Conservation (phyloP, 2,329 filamentous ascomycete species). For the Thelonectria rubi region DNA sequence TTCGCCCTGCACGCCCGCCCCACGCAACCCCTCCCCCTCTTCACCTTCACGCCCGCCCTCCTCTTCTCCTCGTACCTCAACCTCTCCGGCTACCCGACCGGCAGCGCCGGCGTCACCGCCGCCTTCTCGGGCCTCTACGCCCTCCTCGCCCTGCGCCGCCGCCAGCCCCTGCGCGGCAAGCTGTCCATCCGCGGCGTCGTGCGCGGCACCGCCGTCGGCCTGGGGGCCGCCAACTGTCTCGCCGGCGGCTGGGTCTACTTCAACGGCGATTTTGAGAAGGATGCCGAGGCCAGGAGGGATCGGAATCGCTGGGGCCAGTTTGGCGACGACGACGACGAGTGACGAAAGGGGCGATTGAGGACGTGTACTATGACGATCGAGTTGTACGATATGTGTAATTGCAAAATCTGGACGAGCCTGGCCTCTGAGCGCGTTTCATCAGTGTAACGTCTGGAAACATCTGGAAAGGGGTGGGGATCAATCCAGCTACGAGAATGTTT, state of each 20-base stretch:
- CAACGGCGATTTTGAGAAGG: slow-evolving; percentile 59
- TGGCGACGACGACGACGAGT: slow-evolving; percentile 22
- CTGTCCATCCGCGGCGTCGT: slow-evolving; percentile 60
- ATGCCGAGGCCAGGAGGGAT: slow-evolving; percentile 57
- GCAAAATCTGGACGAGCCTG: not conserved
- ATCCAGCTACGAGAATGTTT: not conserved
- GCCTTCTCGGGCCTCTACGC: slow-evolving; percentile 67
- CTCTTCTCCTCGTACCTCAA: slow-evolving; percentile 68
- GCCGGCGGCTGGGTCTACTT: slow-evolving; percentile 63
- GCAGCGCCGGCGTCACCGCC: slow-evolving; percentile 63
- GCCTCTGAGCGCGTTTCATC: not conserved
- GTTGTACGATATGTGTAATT: slow-evolving; percentile 1
- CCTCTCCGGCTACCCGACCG: slow-evolving; percentile 66
- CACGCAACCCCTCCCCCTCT: slow-evolving; percentile 60
- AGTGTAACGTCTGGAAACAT: not conserved
- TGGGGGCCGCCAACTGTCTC: slow-evolving; percentile 58
- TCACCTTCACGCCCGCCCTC: slow-evolving; percentile 61
- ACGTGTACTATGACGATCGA: not conserved
- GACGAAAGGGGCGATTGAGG: not conserved
- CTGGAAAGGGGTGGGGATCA: not conserved
- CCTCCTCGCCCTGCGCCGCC: slow-evolving; percentile 61
- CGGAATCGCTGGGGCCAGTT: slow-evolving; percentile 60
- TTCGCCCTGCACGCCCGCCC: slow-evolving; percentile 65
- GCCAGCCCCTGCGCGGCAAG: slow-evolving; percentile 52
- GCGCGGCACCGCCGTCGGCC: slow-evolving; percentile 59